These are phyloP conservation scores for Rhododendron griersonianum DNA, from an alignment of 148 eudicot species.

Conservation along the genomic window DNA sequence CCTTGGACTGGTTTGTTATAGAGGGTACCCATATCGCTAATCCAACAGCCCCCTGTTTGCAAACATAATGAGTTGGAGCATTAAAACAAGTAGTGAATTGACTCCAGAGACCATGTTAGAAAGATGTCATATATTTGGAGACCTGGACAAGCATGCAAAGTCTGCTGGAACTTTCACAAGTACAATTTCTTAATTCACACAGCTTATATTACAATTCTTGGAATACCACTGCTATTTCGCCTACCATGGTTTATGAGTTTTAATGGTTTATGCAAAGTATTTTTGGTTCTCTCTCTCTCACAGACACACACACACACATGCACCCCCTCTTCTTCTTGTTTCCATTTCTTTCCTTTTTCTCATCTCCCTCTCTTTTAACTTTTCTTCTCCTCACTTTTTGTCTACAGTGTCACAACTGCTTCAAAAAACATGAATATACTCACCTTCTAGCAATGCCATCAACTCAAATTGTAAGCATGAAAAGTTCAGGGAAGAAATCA, in stretches of 20 bases:
- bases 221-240: background rate
- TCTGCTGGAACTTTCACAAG: background rate
- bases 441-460: background rate
- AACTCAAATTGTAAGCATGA: background rate
- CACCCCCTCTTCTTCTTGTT: background rate
- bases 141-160: background rate
- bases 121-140: background rate
- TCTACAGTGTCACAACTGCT: background rate
- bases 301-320: background rate
- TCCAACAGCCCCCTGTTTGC: conserved; percentile 89
- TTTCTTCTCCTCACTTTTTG: background rate
- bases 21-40: conserved; percentile 99
- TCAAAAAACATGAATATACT: background rate
- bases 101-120: conserved; percentile 1
- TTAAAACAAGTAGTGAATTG: background rate
- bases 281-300: background rate
- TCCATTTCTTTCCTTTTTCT: background rate
- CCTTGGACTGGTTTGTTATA: conserved; percentile 62
- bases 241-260: background rate
- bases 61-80: background rate
- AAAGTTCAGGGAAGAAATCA: background rate
- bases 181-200: background rate
- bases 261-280: background rate
- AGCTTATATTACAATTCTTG: background rate
- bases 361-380: background rate